Conservation (phyloP, 495 filamentous ascomycete species). For the Cairneyella variabilis region DNA sequence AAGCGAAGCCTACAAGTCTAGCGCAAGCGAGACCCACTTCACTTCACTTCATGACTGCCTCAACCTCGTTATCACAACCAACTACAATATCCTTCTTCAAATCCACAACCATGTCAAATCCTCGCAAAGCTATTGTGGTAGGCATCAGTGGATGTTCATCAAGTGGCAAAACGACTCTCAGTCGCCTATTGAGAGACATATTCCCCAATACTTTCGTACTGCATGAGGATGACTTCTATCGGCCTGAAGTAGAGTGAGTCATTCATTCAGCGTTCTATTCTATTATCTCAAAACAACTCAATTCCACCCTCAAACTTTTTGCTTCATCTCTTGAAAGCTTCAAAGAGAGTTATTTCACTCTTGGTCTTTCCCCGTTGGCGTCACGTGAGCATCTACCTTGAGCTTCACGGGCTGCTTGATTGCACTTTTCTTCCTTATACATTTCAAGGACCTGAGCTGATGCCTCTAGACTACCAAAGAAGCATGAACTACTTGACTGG, state of each 20-base stretch:
- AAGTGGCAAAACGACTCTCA: constrained; percentile 77
- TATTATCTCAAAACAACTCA: not conserved
- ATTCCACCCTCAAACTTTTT: not conserved
- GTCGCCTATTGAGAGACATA: constrained; percentile 67
- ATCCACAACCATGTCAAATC: not conserved
- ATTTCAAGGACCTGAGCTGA: too few species aligned
- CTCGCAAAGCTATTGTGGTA: constrained; percentile 52
- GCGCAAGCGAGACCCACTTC: too few species aligned
- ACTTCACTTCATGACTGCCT: too few species aligned
- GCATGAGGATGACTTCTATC: constrained; percentile 93
- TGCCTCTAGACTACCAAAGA: constrained; percentile 46
- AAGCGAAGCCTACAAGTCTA: too few species aligned
- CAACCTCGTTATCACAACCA: too few species aligned
- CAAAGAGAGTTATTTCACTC: too few species aligned
- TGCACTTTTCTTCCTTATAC: too few species aligned
- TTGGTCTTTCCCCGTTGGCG: too few species aligned
- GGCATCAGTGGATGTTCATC: constrained; percentile 74
- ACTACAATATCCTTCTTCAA: not conserved
- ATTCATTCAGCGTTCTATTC: constrained; percentile 2
- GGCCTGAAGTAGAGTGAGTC: constrained; percentile 62
- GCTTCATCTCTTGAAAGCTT: too few species aligned
- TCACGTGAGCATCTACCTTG: too few species aligned
- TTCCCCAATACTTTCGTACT: constrained; percentile 74
- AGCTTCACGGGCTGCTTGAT: too few species aligned
- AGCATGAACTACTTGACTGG: constrained; percentile 71